A percentile compares a stretch with the other conserved stretches of the same genome.
These are phyloP conservation scores for Candida loeiensis DNA, from an alignment of 805 yeast species.

Conservation along the genomic window DNA sequence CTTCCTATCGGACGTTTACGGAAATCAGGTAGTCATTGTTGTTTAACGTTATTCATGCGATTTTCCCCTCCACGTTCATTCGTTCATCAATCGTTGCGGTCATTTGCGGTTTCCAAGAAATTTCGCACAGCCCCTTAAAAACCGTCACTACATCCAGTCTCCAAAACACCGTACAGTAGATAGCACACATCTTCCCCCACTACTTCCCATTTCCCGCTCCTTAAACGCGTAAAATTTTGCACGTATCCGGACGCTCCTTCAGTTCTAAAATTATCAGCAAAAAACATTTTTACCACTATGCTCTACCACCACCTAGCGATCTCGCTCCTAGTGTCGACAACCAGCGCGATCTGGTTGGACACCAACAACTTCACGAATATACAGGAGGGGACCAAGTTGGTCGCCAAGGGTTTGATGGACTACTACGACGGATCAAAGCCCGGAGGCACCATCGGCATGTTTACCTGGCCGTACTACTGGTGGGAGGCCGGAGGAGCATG, in stretches of 20 bases:
- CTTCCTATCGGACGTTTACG: no score
- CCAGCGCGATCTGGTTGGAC: conserved; percentile 29
- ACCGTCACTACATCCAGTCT: no score
- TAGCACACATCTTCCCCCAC: not conserved
- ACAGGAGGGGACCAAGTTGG: conserved; percentile 51
- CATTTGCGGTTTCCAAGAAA: no score
- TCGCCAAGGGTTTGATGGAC: conserved; percentile 73
- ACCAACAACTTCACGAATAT: conserved; percentile 43
- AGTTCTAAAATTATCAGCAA: not conserved
- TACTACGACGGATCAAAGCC: conserved; percentile 65
- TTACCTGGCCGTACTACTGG: conserved; percentile 91
- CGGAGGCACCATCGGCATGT: conserved; percentile 87
- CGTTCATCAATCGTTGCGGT: no score
- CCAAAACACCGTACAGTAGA: no score
- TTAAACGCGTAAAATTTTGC: no score
- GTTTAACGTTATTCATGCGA: no score
- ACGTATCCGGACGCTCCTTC: no score
- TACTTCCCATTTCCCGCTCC: not conserved
- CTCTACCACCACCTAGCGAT: conserved; percentile 2
- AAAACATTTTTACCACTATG: not conserved
- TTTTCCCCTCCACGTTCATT: no score
- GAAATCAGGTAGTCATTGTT: no score
- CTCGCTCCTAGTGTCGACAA: conserved; percentile 10
- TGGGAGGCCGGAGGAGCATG: conserved; percentile 98
- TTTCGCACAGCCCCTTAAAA: no score